Conservation (phyloP, 2,329 filamentous ascomycete genomes). For the Ceratocystis cubensis region DNA sequence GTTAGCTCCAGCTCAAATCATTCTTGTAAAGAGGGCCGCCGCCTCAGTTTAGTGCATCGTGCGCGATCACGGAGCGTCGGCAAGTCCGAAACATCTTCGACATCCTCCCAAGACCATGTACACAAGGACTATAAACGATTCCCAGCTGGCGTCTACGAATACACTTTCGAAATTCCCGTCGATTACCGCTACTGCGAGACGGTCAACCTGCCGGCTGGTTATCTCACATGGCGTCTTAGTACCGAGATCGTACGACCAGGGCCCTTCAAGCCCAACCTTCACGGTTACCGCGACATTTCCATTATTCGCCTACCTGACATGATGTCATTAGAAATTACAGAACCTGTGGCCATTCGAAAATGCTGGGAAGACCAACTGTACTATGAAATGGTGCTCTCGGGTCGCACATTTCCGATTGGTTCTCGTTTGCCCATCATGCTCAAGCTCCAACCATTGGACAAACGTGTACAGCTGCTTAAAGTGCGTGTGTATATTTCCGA, state of each 20-base stretch:
- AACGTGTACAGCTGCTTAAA: constrained; percentile 74
- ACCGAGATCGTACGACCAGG: constrained; percentile 75
- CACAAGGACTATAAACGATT: constrained; percentile 76
- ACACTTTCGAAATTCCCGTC: constrained; percentile 74
- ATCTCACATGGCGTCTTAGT: constrained; percentile 78
- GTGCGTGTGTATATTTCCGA: constrained; percentile 87
- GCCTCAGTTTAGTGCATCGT: constrained; percentile 29
- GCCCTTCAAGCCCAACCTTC: constrained; percentile 77
- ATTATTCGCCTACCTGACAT: constrained; percentile 79
- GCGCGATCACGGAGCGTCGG: constrained; percentile 75
- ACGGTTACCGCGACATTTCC: constrained; percentile 68
- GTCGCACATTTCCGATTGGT: constrained; percentile 85
- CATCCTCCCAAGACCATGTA: constrained; percentile 23
- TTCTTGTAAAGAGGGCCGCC: not conserved
- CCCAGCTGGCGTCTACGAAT: constrained; percentile 55
- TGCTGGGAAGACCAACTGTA: constrained; percentile 93
- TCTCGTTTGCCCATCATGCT: constrained; percentile 84
- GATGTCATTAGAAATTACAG: constrained; percentile 76
- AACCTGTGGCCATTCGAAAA: constrained; percentile 84
- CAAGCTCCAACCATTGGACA: constrained; percentile 82
- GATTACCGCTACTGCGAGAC: constrained; percentile 83
- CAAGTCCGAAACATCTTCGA: constrained; percentile 32
- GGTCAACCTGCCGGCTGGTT: constrained; percentile 74
- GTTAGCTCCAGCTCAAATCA: not conserved
- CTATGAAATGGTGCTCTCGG: constrained; percentile 92